phyloP scores from a whole-genome alignment of 805 yeast species.

The Torulaspora franciscae region DNA sequence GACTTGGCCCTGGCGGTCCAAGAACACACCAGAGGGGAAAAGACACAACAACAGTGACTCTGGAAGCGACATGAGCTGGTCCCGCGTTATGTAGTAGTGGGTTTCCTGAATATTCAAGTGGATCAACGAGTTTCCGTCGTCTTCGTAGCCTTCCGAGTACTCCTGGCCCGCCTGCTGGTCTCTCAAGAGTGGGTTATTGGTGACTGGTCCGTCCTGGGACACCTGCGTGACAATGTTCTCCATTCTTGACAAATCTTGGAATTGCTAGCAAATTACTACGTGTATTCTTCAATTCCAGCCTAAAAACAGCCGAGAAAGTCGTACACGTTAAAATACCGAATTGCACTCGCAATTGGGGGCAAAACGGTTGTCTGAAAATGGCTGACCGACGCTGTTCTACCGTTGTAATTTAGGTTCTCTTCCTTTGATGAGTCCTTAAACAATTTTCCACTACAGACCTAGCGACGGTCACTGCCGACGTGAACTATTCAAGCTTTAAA shows the following conservation, averaged over 20 bases:
- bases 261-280: neutral
- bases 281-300: neutral
- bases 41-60: constrained; percentile 82
- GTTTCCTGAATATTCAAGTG: constrained; percentile 73
- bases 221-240: constrained; percentile 67
- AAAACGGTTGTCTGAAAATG: neutral
- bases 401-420: neutral
- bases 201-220: constrained; percentile 37
- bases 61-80: constrained; percentile 86
- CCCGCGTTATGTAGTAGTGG: constrained; percentile 72
- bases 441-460: neutral
- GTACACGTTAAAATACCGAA: too few relatives aligned
- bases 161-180: constrained; percentile 30
- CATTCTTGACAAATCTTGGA: constrained; percentile 11
- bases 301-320: neutral
- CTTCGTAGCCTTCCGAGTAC: constrained; percentile 26
- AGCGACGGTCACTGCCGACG: neutral
- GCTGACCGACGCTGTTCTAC: neutral
- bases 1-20: constrained; percentile 70
- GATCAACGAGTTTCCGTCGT: constrained; percentile 54
- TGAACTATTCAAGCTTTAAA: neutral
- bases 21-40: constrained; percentile 85
- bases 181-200: constrained; percentile 12
- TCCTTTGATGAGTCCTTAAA: neutral
- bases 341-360: too few relatives aligned